phyloP scores from a whole-genome alignment of 352 stramenopile genomes.

The Globisporangium solare region DNA sequence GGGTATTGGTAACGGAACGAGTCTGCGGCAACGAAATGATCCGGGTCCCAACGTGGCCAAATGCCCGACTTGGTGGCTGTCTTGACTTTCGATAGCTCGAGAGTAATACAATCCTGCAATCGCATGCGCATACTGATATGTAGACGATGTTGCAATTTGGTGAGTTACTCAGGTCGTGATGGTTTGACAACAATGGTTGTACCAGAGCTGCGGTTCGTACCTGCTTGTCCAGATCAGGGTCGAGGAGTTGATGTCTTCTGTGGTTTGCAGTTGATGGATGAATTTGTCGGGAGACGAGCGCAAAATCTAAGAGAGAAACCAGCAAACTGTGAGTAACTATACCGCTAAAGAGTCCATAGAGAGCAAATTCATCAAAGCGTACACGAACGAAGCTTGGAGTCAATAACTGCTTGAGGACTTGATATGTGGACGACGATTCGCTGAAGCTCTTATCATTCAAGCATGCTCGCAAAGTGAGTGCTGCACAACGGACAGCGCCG shows the following conservation, averaged over 20 bases:
- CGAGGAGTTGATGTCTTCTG: conserved; percentile 53
- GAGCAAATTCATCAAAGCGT: background rate
- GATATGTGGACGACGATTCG: conserved; percentile 24
- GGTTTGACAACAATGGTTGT: too few species aligned
- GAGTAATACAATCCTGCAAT: conserved; percentile 43
- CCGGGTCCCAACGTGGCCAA: conserved; percentile 76
- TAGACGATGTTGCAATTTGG: background rate
- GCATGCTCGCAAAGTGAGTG: conserved; percentile 53
- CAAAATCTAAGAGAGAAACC: conserved; percentile 36
- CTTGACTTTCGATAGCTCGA: conserved; percentile 67
- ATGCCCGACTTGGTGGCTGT: conserved; percentile 36
- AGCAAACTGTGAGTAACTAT: background rate
- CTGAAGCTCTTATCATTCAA: conserved; percentile 38
- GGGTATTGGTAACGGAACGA: conserved; percentile 85
- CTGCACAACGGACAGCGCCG: conserved; percentile 46
- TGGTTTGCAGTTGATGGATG: conserved; percentile 49
- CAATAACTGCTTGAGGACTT: conserved; percentile 73
- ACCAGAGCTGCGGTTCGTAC: conserved; percentile 2
- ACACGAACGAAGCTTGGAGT: conserved; percentile 77
- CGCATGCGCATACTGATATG: conserved; percentile 49
- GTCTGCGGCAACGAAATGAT: conserved; percentile 83
- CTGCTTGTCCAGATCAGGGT: conserved; percentile 71
- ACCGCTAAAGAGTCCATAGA: too few species aligned
- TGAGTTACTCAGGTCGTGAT: too few species aligned
- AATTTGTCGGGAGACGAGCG: conserved; percentile 57